Percentiles rank a stretch among this genome's conserved stretches.
Conservation (phyloP, 2,329 filamentous ascomycete genomes). For the Cytospora piceae region DNA sequence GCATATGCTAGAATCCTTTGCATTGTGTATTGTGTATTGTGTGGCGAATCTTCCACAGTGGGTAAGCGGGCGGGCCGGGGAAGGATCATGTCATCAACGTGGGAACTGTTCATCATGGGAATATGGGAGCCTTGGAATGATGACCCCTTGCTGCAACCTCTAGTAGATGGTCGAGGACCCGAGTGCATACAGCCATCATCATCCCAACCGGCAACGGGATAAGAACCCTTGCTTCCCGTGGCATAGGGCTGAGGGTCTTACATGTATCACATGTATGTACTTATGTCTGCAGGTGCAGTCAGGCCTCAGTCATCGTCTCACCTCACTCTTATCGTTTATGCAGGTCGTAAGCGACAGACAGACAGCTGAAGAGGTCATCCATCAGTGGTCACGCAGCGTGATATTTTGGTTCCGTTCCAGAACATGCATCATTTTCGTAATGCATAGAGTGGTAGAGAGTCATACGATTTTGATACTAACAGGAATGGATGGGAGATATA, state of each 20-base stretch:
- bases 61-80: too few relatives aligned
- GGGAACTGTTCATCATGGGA: too few relatives aligned
- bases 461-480: background rate
- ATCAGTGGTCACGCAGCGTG: too few relatives aligned
- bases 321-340: background rate
- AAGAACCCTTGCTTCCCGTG: slow-evolving; percentile 21
- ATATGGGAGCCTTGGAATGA: too few relatives aligned
- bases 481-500: background rate
- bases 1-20: too few relatives aligned
- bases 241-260: slow-evolving; percentile 14
- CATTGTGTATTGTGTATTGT: too few relatives aligned
- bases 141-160: too few relatives aligned
- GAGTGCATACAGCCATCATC: background rate
- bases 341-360: background rate
- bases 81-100: too few relatives aligned
- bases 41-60: too few relatives aligned
- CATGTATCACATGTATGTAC: background rate
- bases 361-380: background rate
- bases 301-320: slow-evolving; percentile 13
- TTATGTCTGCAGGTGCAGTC: background rate
- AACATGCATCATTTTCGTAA: background rate
- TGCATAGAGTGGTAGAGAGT: background rate
- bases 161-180: too few relatives aligned
- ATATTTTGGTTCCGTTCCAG: too few relatives aligned
- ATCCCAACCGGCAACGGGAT: background rate